Base-by-base conservation (phyloP, 805 yeast species). In the Sungouiella blattae region DNA sequence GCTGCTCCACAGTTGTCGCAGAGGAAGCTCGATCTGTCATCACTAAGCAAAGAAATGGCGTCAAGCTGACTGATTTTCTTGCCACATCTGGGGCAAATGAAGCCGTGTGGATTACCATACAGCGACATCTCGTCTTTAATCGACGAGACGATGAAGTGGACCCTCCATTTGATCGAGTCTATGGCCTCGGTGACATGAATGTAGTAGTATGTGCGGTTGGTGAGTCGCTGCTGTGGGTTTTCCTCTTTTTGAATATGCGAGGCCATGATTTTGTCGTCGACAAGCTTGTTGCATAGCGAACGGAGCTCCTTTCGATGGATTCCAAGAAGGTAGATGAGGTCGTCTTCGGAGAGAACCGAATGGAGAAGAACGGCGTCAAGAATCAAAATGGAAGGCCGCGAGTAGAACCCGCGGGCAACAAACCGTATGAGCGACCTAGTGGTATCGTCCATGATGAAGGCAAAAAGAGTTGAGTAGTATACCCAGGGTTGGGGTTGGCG, bases 101-200 rank as follows among this genome's bases (percentile, higher is more conserved):
- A 93, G 3, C 98, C 98, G 53, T 93, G 95, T 1, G 97, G 95
- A 47, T 87, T 89, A 17, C 87, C 80, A 50, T 83, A 85, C 44
- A 80, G 84, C 33, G 87, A 80, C 63, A 91, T 75, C 51, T 88
- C 95, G 44, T 83, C 86, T 53, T 87, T 87, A 37, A 89, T 70
- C 36, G 71, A 58, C 47, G 81, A 82, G 11, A 87, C 97, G 18
- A 93, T 73, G 30, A 85, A 77, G 57, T 91, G 96, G 40, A 91
- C 85, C 54, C 89, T 88, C 98, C 98, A 93, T 61, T 93, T 93
- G 55, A 93, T 79, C 3, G 96, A 79, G 62, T 93, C 98, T 26
- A 93, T 86, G 0, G 98, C 95, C 58, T 88, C 95, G 3, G 96
- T 87, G 55, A 77, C 78, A 54, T 87, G 96, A 36, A 91, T 81